These are phyloP conservation scores for Eugenia klotzschiana DNA, from an alignment of 441 rosid genomes.

Conservation along the genomic window DNA sequence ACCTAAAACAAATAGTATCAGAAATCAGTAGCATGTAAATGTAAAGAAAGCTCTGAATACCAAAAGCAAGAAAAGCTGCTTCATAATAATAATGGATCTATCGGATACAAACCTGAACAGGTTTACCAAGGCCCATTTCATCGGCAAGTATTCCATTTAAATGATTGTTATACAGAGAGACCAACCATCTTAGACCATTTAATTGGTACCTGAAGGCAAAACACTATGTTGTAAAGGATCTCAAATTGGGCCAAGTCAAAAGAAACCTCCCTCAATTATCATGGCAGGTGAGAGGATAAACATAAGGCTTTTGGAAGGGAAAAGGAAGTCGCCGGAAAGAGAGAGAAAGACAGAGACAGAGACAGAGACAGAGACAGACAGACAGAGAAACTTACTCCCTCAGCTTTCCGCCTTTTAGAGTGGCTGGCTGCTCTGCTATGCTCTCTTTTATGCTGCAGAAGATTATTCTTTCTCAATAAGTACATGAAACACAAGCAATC, in stretches of 20 bases:
- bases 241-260: background rate
- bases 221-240: constrained; percentile 3
- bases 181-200: constrained; percentile 91
- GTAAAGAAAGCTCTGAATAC: background rate
- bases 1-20: constrained; percentile 29
- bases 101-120: constrained; percentile 56
- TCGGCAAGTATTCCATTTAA: constrained; percentile 93
- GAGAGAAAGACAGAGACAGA: background rate
- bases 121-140: constrained; percentile 98
- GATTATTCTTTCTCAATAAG: background rate
- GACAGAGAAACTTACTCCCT: constrained; percentile 60
- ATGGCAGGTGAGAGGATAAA: background rate
- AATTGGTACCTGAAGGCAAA: constrained; percentile 72
- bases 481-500: background rate
- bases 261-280: background rate
- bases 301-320: background rate
- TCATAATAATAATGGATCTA: background rate
- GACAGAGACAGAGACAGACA: background rate
- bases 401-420: constrained; percentile 68
- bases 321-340: background rate
- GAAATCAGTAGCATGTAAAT: constrained; percentile 3
- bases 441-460: constrained; percentile 75
- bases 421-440: constrained; percentile 66
- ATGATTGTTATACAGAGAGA: constrained; percentile 82
- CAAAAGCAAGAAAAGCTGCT: background rate